Evolutionary conservation across 1,284 basidiomycete species (phyloP).

Genomic region (Pyrrhoderma lamaoense): DNA sequence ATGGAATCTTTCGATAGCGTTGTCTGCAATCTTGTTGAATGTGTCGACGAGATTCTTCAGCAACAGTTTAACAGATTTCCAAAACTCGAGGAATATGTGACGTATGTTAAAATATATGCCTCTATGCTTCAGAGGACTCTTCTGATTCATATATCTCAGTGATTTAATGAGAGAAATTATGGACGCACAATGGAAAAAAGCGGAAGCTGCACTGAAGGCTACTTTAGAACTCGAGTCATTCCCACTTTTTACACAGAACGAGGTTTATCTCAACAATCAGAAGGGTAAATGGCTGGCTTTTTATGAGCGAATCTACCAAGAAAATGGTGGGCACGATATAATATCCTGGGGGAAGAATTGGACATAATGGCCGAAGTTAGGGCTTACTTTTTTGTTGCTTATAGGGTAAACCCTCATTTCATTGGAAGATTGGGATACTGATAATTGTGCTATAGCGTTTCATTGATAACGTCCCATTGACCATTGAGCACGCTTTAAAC

Average conservation of each 20-base stretch:
- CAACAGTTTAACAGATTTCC: slow-evolving; percentile 9
- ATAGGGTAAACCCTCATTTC: slow-evolving; percentile 19
- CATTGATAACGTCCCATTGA: slow-evolving; percentile 12
- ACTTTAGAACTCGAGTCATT: slow-evolving; percentile 25
- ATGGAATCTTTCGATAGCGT: slow-evolving; percentile 5
- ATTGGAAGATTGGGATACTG: not conserved
- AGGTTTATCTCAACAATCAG: slow-evolving; percentile 21
- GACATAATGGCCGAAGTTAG: slow-evolving; percentile 25
- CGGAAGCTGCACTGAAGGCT: slow-evolving; percentile 18
- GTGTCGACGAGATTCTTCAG: not conserved
- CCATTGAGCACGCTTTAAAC: slow-evolving; percentile 16
- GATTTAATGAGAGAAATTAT: slow-evolving; percentile 13
- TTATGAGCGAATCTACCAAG: too few species aligned
- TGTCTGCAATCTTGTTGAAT: not conserved
- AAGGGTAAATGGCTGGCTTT: too few species aligned
- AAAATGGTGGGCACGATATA: too few species aligned
- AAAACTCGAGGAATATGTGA: slow-evolving; percentile 4
- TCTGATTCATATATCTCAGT: not conserved
- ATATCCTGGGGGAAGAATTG: slow-evolving; percentile 21
- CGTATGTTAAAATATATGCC: not conserved
- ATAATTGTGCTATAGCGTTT: slow-evolving; percentile 1
- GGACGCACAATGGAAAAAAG: not conserved
- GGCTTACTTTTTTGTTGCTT: slow-evolving; percentile 26
- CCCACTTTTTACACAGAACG: slow-evolving; percentile 30
- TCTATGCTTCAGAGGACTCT: not conserved